Conservation (phyloP, 2,329 filamentous ascomycete genomes). For the Colletotrichum coccodes region DNA sequence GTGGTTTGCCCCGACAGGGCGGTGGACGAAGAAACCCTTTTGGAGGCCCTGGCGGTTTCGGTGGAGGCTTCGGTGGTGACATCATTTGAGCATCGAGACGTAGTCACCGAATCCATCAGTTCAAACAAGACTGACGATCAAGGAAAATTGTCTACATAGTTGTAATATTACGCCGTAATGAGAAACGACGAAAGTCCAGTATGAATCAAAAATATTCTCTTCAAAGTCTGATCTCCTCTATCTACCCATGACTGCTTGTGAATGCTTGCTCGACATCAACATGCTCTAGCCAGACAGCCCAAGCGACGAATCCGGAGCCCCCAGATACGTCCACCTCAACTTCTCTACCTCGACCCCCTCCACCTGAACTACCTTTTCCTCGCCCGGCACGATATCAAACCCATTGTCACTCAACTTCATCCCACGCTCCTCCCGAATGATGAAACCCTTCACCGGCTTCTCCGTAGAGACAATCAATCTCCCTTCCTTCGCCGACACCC, state of each 20-base stretch:
- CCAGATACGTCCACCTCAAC: constrained; percentile 35
- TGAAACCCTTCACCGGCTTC: constrained; percentile 66
- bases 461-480: constrained; percentile 45
- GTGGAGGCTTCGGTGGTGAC: constrained; percentile 45
- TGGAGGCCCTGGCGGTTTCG: constrained; percentile 48
- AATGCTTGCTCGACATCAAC: background rate
- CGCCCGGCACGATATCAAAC: constrained; percentile 66
- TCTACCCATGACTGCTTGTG: too few species aligned
- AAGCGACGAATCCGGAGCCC: constrained; percentile 25
- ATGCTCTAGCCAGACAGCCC: background rate
- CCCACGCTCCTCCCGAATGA: constrained; percentile 58
- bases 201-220: background rate
- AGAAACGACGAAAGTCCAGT: constrained; percentile 8
- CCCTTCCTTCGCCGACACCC: constrained; percentile 38
- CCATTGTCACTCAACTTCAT: constrained; percentile 65
- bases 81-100: constrained; percentile 15
- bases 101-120: background rate
- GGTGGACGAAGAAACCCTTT: constrained; percentile 50
- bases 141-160: background rate
- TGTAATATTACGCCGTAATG: constrained; percentile 26
- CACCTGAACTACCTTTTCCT: constrained; percentile 36
- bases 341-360: constrained; percentile 14
- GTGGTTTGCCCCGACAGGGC: constrained; percentile 58
- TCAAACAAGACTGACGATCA: background rate
- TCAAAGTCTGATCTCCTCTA: background rate